Base-by-base conservation (phyloP, 2,329 filamentous ascomycete genomes). In the Phialemoniopsis sp. region DNA sequence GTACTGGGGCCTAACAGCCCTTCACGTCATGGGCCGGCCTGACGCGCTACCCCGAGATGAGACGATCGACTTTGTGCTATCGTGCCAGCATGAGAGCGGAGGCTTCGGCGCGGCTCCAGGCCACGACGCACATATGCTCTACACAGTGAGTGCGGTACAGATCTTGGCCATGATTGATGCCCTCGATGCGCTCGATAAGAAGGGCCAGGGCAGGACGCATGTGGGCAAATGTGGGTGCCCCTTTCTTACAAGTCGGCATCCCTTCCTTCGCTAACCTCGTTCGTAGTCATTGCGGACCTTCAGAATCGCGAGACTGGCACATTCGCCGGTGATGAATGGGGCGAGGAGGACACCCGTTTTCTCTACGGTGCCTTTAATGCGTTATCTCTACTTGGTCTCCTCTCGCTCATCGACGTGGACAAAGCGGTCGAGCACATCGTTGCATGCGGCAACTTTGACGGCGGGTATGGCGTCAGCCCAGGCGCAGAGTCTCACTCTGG, bases 91-190 rank as follows among this genome's bases (percentile, higher is more conserved):
- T 58, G 81, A 87, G 2, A 87, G 75, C 56, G 93, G 93, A 36
- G 93, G 93, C 13, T 97, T 98, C 57, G 90, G 90, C 35, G 90
- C 93, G 39, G 90, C 91, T 12, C 93, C 93, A 1, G 87, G 87
- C 6, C 93, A 98, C 60, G 93, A 98, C 66, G 82, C 91, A 18
- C 93, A 98, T 62, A 88, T 98, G 80, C 78, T 97, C 38, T 96
- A 91, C 60, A 98, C 93, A 39, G 87, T 93, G 57, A 96, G 89
- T 66, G 90, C 88, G 38, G 84, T 98, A 52, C 93, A 98, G 68
- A 89, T 96, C 50, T 75, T 98, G 37, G 87, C 87, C 49, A 89
- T 86, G 57, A 68, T 95, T 19, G 85, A 95, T 64, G 93, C 85
- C 19, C 73, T 96, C 50, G 84, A 85, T 45, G 86, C 91, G 51